A percentile compares a stretch with the other conserved stretches of the same genome.
Conservation (phyloP, 2,329 filamentous ascomycete genomes). For the Metarhizium sp. region DNA sequence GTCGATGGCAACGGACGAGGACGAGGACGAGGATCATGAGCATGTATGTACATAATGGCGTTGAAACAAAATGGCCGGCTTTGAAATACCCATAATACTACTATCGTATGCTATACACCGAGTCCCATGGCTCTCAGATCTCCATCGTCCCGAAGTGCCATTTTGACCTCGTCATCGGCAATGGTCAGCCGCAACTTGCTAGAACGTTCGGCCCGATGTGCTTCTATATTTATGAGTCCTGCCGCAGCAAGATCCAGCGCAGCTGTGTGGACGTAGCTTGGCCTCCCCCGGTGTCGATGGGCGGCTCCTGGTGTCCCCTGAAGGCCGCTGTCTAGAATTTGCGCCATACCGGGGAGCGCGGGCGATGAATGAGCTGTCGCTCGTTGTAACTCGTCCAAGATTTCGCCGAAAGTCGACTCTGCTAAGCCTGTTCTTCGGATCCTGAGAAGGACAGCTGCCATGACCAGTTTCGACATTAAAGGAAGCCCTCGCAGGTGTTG, state of each 20-base stretch:
- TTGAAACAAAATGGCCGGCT: background rate
- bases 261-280: slow-evolving; percentile 51
- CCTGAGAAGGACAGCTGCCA: slow-evolving; percentile 71
- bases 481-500: slow-evolving; percentile 79
- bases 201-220: slow-evolving; percentile 69
- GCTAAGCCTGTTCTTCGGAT: slow-evolving; percentile 74
- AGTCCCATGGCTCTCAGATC: slow-evolving; percentile 77
- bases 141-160: slow-evolving; percentile 79
- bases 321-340: slow-evolving; percentile 22
- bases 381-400: slow-evolving; percentile 63
- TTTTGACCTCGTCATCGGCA: slow-evolving; percentile 81
- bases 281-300: slow-evolving; percentile 22
- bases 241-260: slow-evolving; percentile 79
- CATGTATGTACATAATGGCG: background rate
- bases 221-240: slow-evolving; percentile 79
- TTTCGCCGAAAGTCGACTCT: slow-evolving; percentile 82
- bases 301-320: slow-evolving; percentile 16
- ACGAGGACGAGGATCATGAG: background rate
- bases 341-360: slow-evolving; percentile 26
- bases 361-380: slow-evolving; percentile 24
- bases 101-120: slow-evolving; percentile 21
- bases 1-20: background rate
- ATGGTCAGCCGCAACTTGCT: slow-evolving; percentile 81
- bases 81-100: slow-evolving; percentile 12
- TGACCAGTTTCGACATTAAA: slow-evolving; percentile 72